phyloP scores from a whole-genome alignment of 163 green algal genomes.

The Chlorella variabilis region DNA sequence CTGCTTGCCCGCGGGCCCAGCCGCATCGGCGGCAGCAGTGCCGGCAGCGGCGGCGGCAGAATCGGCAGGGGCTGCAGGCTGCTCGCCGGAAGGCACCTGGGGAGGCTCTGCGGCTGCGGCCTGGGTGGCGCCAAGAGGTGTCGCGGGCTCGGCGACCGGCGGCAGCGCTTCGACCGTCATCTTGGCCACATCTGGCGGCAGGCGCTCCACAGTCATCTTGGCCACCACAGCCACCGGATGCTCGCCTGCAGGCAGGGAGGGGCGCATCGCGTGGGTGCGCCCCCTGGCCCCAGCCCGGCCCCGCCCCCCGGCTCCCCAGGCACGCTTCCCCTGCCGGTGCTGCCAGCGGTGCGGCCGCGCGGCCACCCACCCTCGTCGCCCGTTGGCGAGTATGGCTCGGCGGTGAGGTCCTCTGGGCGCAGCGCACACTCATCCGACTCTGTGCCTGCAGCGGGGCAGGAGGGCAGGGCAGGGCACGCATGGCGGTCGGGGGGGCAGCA shows the following conservation, averaged over 20 bases:
- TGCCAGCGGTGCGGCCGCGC: too few relatives aligned
- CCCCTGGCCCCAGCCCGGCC: too few relatives aligned
- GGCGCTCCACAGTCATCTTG: too few relatives aligned
- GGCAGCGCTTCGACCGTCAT: background rate
- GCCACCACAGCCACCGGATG: too few relatives aligned
- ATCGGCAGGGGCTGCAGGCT: background rate
- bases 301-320: too few relatives aligned
- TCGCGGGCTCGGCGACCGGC: background rate
- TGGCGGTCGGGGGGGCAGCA: too few relatives aligned
- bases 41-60: background rate
- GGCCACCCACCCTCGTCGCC: constrained; percentile 5
- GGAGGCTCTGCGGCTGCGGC: background rate
- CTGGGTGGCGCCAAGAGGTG: background rate
- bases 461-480: too few relatives aligned
- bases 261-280: too few relatives aligned
- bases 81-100: background rate
- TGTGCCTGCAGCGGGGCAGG: constrained; percentile 5
- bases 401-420: constrained; percentile 8
- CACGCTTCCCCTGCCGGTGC: too few relatives aligned
- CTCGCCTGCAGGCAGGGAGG: too few relatives aligned
- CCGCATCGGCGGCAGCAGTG: background rate
- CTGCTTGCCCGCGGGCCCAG: background rate
- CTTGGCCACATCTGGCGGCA: constrained; percentile 13
- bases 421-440: background rate
- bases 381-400: constrained; percentile 2